Evolutionary conservation across 164 flowering plant genomes (phyloP), one percentile per base, ranked within the genome.

Genomic region (Cinnamomum micranthum): DNA sequence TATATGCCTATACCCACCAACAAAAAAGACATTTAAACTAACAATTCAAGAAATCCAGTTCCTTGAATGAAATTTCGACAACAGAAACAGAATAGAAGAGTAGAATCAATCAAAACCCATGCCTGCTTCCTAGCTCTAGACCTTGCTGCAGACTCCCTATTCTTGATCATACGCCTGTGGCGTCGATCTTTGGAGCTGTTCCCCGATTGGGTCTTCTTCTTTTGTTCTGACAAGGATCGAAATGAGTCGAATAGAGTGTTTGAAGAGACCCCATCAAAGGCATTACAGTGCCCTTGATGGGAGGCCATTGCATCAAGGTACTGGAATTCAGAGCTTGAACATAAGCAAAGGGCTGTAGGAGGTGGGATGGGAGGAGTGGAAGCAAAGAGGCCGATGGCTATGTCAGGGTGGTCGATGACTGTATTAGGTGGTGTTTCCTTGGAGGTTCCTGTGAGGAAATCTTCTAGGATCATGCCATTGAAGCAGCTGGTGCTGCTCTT

Each of bases 61-160:
- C 24, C 11, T 65, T 25, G 67, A 24, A 13, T 65, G 67, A 65
- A 25, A 65, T 65, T 10, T 25, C 15, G 2, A 25, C n/a, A 10
- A 60, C 7, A 60, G n/a, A 23, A 23, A 60, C 23, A 23, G 64
- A 60, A 19, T n/a, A 19, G 35, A 23, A 27, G 68, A 9, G 17
- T 23, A 25, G n/a, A 15, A 55, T 14, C 60, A 41, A 55, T 55
- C 35, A 15, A 55, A 55, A 64, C 60, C 73, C 24, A 23, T 82
- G 74, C 94, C 92, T 90, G 92, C 77, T 85, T 86, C 73, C 91
- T 79, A 27, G 94, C 89, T 73, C 93, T 81, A 35, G 93, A 90
- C 2, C 93, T 82, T 35, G 89, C 85, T 55, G 93, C 93, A 2
- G 94, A 88, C 69, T 90, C 94, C 71, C 94, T 73, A 71, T 88